Evolutionary conservation across 2,329 filamentous ascomycete species (phyloP).

Genomic region (Alternaria brassicicola): DNA sequence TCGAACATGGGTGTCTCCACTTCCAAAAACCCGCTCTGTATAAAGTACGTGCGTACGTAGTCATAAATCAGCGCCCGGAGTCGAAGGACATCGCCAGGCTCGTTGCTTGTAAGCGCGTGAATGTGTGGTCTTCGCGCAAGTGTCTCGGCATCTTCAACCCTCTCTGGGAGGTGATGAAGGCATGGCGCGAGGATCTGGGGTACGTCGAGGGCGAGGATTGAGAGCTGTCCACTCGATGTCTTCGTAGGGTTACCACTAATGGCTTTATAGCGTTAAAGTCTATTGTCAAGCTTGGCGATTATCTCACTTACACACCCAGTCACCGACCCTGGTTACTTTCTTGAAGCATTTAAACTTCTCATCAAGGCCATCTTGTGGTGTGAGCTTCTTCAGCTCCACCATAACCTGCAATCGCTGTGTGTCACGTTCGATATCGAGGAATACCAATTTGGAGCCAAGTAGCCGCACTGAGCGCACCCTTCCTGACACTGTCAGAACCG

Average conservation of each 20-base stretch:
- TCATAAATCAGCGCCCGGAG: constrained; percentile 77
- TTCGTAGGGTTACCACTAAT: constrained; percentile 72
- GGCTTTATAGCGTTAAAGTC: constrained; percentile 50
- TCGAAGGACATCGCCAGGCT: constrained; percentile 71
- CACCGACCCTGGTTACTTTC: constrained; percentile 75
- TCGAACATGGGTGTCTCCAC: constrained; percentile 90
- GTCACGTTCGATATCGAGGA: constrained; percentile 79
- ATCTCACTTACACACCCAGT: constrained; percentile 74
- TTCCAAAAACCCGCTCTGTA: constrained; percentile 76
- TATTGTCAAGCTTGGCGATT: constrained; percentile 4
- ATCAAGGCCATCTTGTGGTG: constrained; percentile 42
- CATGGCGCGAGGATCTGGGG: constrained; percentile 78
- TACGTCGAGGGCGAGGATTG: constrained; percentile 69
- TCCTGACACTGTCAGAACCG: constrained; percentile 59
- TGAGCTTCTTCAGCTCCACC: constrained; percentile 67
- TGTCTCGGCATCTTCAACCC: constrained; percentile 72
- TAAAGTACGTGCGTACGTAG: constrained; percentile 74
- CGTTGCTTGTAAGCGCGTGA: constrained; percentile 78
- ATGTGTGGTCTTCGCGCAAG: constrained; percentile 80
- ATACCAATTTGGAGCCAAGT: constrained; percentile 78
- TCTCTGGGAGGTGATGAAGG: constrained; percentile 77
- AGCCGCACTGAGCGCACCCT: constrained; percentile 75
- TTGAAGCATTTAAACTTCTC: constrained; percentile 65
- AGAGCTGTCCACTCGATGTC: constrained; percentile 76
- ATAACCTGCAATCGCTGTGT: constrained; percentile 76